Base-by-base conservation (phyloP, 192 early-diverging fungal species). In the Entrophospora sp. region DNA sequence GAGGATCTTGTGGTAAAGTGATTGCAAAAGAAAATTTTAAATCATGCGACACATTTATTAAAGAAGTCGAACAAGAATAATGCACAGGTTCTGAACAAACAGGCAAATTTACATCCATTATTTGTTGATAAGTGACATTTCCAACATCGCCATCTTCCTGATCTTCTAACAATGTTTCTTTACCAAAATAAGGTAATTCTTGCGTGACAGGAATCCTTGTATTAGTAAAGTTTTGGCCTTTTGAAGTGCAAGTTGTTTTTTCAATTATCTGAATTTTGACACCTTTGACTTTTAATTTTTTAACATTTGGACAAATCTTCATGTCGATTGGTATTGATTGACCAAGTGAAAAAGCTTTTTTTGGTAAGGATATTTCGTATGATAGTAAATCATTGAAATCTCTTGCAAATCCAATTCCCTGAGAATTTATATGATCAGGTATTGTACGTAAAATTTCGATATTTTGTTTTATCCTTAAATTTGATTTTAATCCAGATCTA, bases 371-470 rank as follows among this genome's bases (percentile, higher is more conserved):
- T 22, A 57, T 36, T 36, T 57, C 55, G 22, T 61, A 61, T 5
- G 36, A 43, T 27, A 61, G 43, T 13, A 61, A 14, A 43, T 43
- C 27, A 31, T 61, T 31, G 30, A 61, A 38, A 32, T 61, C 58
- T n/a, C 58, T 38, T n/a, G 58, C 24, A 43, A 61, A 25, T n/a
- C 25, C 40, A 18, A 61, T 61, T 9, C 58, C 58, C 43, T 61
- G 38, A 30, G 58, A 40, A 43, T 43, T 61, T 7, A 61, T 18
- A 18, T 61, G 38, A 31, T 61, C 58, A 31, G 58, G 36, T 14
- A 43, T 3, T 7, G 58, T 61, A 28, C 58, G 58, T 61, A 61
- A 38, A 38, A 61, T 38, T 61, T 61, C 40, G 12, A 61, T 25
- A 3, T 13, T 3, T 30, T 43, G 36, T 25, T 1, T 13, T 30